Base-by-base conservation (phyloP, 140 eudicot genomes). In the Erigeron philadelphicus region DNA sequence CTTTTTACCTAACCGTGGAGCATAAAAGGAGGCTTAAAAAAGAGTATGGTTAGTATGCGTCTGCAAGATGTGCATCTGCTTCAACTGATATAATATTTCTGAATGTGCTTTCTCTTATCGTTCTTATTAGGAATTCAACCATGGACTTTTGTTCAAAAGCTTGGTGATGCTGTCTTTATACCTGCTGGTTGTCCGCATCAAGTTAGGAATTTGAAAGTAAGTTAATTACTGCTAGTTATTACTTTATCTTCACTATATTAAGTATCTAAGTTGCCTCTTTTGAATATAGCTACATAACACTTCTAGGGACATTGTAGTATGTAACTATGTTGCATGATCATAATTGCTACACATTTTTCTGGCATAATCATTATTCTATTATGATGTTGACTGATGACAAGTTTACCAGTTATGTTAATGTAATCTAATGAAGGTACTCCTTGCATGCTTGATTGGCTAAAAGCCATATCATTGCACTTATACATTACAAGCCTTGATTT, bases 171-270 rank as follows among this genome's bases (percentile, higher is more conserved):
- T 40, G 86, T 82, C 62, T 82, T 82, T 78, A 82, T 82, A 70
- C 86, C 86, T 52, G 86, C 86, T 54, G 86, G 86, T 44, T 82
- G 86, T 35, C 69, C 83, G n/a, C 86, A 82, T 23, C 86, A 82
- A 78, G 83, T 82, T 66, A 79, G 86, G 75, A 82, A 82, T 71
- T 7, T 82, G 52, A 82, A 78, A 83, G 86, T 81, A 72, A 5
- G 10, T 66, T 21, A 53, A 63, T 58, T 60, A n/a, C 47, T 66
- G 15, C 48, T 10, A 18, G 16, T 66, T 66, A 11, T 67, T 17
- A 75, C 16, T 15, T 31, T n/a, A n/a, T n/a, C n/a, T 65, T 56
- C 11, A 25, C 2, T 40, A 3, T 42, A 25, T 75, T 48, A 57
- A 38, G 3, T 43, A 64, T n/a, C n/a, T n/a, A n/a, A n/a, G n/a